Base-by-base conservation (phyloP, 371 early-diverging fungal species). In the Syncephalastrum racemosum region DNA sequence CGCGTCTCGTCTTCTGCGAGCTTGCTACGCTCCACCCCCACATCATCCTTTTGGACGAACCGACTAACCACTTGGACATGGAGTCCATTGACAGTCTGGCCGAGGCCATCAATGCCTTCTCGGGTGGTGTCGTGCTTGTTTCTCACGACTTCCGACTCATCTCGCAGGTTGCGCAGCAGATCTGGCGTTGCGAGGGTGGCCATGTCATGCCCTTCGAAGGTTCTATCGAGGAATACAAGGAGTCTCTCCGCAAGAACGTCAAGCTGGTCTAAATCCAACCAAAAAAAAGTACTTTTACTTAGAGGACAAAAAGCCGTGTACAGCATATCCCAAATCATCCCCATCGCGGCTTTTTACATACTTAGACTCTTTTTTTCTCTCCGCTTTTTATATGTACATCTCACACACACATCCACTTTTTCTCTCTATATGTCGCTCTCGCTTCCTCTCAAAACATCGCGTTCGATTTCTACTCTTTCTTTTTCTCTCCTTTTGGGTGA, bases 71-170 rank as follows among this genome's bases (percentile, higher is more conserved):
- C 67, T 82, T 88, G 79, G 93, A 95, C 72, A 95, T 96, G 79
- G 93, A 94, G 67, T 91, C 94, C 53, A 98, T 99, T 61, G 99
- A 99, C 70, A 91, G 96, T 7, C 79, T 99, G 62, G 97, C 97
- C 42, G 88, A 93, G 40, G 99, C 98, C 39, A 94, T 99, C 79
- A 94, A 96, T 68, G 71, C 76, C 47, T 99, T 91, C 80, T 80
- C 88, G 51, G 99, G 99, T 50, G 99, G 97, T 67, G 95, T 99
- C 43, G 98, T 99, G 18, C 85, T 99, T 58, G 99, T 99, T 22
- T 93, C 93, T 66, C 99, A 99, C 93, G 99, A 99, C 83, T 95
- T 99, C 87, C 86, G 97, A 56, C 86, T 99, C 59, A 92, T 99
- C 62, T 86, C 88, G 50, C 96, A 95, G 78, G 93, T 97, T 40